phyloP scores from a whole-genome alignment of 2,329 filamentous ascomycete genomes.

The Clonostachys byssicola region DNA sequence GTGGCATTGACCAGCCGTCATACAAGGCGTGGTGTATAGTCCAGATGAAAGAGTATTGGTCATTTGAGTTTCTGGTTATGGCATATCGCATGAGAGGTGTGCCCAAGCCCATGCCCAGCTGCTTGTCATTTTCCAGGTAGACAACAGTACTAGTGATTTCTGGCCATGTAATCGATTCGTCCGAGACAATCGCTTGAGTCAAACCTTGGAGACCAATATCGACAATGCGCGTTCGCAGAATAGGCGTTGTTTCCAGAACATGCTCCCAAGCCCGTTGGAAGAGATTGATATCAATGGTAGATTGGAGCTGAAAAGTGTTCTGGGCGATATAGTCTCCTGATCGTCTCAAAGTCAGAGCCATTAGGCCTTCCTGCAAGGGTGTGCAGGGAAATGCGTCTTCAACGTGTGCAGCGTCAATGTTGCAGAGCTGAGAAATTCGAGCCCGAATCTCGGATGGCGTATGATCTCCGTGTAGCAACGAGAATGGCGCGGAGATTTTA shows the following conservation, averaged over 20 bases:
- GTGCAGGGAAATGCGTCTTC: constrained; percentile 7
- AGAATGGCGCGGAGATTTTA: too few species aligned
- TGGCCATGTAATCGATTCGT: constrained; percentile 1
- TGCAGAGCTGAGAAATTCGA: too few species aligned
- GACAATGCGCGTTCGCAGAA: not conserved
- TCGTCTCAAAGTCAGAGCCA: constrained; percentile 6
- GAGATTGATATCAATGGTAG: not conserved
- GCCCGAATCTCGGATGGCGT: too few species aligned
- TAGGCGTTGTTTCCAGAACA: not conserved
- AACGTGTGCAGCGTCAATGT: not conserved
- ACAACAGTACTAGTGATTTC: not conserved
- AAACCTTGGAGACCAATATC: not conserved
- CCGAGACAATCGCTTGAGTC: not conserved
- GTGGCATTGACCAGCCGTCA: constrained; percentile 11
- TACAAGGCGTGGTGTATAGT: constrained; percentile 12
- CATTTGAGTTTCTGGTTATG: constrained; percentile 1
- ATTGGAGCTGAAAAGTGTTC: not conserved
- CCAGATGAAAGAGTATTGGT: constrained; percentile 5
- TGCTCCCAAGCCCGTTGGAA: not conserved
- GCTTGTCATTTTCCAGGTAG: not conserved
- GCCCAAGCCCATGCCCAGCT: not conserved
- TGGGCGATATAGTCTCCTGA: constrained; percentile 3
- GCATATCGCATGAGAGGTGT: constrained; percentile 1
- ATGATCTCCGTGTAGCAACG: too few species aligned
- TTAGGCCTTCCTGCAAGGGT: constrained; percentile 7